Conservation (phyloP, 768 basidiomycete species). For the Megacollybia marginata region DNA sequence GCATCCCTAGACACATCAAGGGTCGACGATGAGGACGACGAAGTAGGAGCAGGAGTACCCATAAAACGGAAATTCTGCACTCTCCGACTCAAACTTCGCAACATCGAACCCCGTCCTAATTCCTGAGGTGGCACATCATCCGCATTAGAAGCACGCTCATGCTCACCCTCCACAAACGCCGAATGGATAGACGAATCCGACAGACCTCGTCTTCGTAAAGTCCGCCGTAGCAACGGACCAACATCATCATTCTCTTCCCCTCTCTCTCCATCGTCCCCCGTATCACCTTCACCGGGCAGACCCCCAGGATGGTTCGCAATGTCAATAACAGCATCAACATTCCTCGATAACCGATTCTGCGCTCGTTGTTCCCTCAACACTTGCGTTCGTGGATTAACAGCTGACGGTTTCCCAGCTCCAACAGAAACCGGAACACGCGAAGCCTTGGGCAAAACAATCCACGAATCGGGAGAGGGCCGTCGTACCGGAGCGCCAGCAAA, state of each 20-base stretch:
- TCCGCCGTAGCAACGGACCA: conserved; percentile 55
- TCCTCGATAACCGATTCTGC: conserved; percentile 44
- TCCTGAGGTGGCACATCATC: conserved; percentile 15
- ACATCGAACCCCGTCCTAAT: conserved; percentile 39
- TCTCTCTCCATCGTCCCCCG: conserved; percentile 29
- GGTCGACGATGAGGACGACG: too few species aligned
- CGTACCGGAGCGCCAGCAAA: conserved; percentile 81
- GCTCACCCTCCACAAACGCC: conserved; percentile 55
- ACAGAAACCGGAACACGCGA: conserved; percentile 20
- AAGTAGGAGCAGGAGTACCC: neutral
- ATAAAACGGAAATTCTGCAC: conserved; percentile 37
- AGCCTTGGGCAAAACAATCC: conserved; percentile 58
- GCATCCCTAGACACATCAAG: too few species aligned
- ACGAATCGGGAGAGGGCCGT: conserved; percentile 45
- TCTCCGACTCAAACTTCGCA: conserved; percentile 46
- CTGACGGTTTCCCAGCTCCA: too few species aligned
- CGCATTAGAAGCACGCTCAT: neutral
- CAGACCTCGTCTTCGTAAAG: conserved; percentile 70
- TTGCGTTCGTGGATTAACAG: too few species aligned
- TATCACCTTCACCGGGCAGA: too few species aligned
- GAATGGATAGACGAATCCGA: conserved; percentile 92
- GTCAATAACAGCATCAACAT: conserved; percentile 77
- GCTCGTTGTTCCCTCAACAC: neutral
- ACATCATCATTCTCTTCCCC: conserved; percentile 24
- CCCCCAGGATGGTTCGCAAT: conserved; percentile 22